phyloP scores from a whole-genome alignment of 306 rosid species.

The Datisca glomerata region DNA sequence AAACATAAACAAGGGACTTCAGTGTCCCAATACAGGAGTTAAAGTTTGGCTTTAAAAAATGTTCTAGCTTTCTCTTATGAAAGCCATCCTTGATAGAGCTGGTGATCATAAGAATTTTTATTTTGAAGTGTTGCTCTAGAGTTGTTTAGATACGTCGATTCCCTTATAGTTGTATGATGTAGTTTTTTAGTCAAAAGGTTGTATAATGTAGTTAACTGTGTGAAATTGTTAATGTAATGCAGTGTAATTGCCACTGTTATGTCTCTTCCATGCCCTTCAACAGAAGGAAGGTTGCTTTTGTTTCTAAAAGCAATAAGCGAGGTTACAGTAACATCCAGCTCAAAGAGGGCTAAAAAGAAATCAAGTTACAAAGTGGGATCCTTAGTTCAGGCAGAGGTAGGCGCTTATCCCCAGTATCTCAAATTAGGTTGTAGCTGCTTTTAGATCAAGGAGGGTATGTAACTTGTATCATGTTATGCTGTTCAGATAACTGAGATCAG shows the following conservation, averaged over 20 bases:
- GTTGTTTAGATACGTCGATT: no score
- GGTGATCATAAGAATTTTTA: no score
- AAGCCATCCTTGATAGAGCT: no score
- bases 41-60: no score
- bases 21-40: no score
- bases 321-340: slow-evolving; percentile 38
- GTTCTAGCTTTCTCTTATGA: no score
- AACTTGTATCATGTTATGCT: slow-evolving; percentile 14
- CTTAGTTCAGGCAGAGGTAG: slow-evolving; percentile 90
- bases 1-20: no score
- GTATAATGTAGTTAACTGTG: no score
- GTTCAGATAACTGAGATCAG: slow-evolving; percentile 72
- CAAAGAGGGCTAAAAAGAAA: slow-evolving; percentile 68
- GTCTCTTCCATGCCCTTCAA: slow-evolving; percentile 71
- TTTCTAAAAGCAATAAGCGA: slow-evolving; percentile 38
- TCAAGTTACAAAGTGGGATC: slow-evolving; percentile 66
- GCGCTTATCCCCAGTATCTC: not conserved
- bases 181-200: no score
- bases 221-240: slow-evolving; percentile 24
- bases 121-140: no score
- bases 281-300: slow-evolving; percentile 61
- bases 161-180: no score
- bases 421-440: not conserved
- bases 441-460: not conserved
- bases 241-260: slow-evolving; percentile 63